Evolutionary conservation across 306 rosid genomes (phyloP).

Genomic region (Prunus mira): DNA sequence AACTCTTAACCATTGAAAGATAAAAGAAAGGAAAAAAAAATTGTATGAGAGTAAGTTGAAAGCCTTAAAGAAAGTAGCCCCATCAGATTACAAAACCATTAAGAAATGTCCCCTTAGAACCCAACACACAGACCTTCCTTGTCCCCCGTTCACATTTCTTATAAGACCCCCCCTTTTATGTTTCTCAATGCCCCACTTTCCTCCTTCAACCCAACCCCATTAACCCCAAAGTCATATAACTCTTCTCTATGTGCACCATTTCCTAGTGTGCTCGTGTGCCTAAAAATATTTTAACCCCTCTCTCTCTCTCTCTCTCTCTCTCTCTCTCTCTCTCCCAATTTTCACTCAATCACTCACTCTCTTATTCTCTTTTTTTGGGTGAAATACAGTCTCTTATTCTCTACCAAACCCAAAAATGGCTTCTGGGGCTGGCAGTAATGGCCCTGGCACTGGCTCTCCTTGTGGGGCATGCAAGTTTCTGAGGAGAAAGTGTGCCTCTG

Average conservation of each 20-base stretch:
- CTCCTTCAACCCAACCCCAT: slow-evolving; percentile 4
- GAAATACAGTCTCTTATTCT: not conserved
- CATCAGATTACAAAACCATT: slow-evolving; percentile 40
- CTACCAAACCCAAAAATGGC: slow-evolving; percentile 22
- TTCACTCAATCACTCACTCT: too few species aligned
- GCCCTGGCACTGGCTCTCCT: slow-evolving; percentile 59
- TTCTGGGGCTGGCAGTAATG: slow-evolving; percentile 28
- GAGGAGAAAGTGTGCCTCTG: slow-evolving; percentile 76
- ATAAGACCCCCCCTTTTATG: slow-evolving; percentile 34
- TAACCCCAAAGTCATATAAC: slow-evolving; percentile 10
- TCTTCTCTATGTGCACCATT: slow-evolving; percentile 48
- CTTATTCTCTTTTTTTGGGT: not conserved
- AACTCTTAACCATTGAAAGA: not conserved
- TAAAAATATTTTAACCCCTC: slow-evolving; percentile 23
- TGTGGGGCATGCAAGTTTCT: slow-evolving; percentile 99
- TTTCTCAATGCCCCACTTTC: slow-evolving; percentile 46
- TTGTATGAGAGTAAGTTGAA: slow-evolving; percentile 3
- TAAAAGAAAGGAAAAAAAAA: not conserved
- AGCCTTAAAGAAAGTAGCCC: slow-evolving; percentile 19
- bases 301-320: not conserved
- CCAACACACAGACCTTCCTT: slow-evolving; percentile 54
- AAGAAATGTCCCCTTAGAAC: slow-evolving; percentile 60
- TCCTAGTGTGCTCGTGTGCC: slow-evolving; percentile 82
- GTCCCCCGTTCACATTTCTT: slow-evolving; percentile 51
- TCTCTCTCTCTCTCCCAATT: not conserved